These are phyloP conservation scores for Rhodomyrtus psidioides DNA, from an alignment of 441 rosid species.

Conservation along the genomic window DNA sequence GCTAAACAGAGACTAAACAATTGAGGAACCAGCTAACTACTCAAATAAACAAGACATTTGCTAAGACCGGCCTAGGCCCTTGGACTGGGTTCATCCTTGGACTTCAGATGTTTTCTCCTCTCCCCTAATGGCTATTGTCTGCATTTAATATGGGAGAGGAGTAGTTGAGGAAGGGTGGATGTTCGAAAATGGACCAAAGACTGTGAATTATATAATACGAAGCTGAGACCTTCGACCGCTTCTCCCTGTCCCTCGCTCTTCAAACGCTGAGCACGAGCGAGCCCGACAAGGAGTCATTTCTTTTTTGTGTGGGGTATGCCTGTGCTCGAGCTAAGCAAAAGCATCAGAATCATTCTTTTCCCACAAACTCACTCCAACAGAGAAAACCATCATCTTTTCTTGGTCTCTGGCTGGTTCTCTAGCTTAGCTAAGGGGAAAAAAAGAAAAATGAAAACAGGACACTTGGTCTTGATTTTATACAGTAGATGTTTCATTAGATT, in stretches of 20 bases:
- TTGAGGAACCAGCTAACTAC: not conserved
- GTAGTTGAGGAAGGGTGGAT: not conserved
- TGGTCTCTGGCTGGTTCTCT: not conserved
- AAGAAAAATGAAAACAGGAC: not conserved
- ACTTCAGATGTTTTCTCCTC: not conserved
- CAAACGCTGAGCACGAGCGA: not conserved
- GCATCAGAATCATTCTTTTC: not conserved
- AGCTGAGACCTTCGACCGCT: not conserved
- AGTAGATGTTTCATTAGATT: not conserved
- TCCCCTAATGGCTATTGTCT: not conserved
- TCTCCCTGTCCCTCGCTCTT: not conserved
- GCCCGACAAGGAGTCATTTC: not conserved
- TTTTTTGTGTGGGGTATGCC: not conserved
- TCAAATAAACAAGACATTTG: not conserved
- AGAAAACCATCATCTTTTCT: not conserved
- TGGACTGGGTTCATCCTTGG: not conserved
- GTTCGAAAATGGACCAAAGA: not conserved
- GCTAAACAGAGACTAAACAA: not conserved
- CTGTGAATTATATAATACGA: too few relatives aligned
- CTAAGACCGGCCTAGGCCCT: not conserved
- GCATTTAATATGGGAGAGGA: not conserved
- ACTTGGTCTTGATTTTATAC: not conserved
- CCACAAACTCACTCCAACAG: not conserved
- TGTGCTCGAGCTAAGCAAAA: not conserved
- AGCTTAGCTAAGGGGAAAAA: not conserved